A percentile compares a stretch with the other conserved stretches of the same genome.
phyloP scores from a whole-genome alignment of 306 rosid species.

The Castanea crenata region DNA sequence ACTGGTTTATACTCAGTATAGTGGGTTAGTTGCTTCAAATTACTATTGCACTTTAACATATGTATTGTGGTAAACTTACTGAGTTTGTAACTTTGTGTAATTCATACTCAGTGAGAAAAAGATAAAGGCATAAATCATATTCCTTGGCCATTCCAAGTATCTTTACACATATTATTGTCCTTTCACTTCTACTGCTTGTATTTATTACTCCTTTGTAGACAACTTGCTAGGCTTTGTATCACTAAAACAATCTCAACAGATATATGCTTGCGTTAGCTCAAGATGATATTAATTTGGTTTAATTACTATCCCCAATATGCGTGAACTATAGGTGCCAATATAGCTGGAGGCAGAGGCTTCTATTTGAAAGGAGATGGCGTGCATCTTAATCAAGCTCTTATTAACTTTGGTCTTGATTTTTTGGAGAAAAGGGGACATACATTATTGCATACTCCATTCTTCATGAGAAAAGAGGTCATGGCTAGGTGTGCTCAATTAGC shows the following conservation, averaged over 20 bases:
- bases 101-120: not conserved
- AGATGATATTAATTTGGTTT: conserved; percentile 5
- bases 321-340: conserved; percentile 63
- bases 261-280: not conserved
- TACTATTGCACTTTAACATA: not conserved
- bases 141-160: not conserved
- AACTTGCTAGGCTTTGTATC: not conserved
- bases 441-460: conserved; percentile 80
- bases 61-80: not conserved
- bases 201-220: not conserved
- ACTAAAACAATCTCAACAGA: not conserved
- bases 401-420: conserved; percentile 83
- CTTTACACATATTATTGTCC: not conserved
- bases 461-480: conserved; percentile 92
- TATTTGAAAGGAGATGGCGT: conserved; percentile 93
- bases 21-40: not conserved
- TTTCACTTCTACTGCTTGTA: not conserved
- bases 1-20: not conserved
- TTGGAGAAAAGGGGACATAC: conserved; percentile 74
- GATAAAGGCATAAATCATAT: not conserved
- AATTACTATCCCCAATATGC: conserved; percentile 5
- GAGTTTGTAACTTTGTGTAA: not conserved
- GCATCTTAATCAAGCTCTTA: conserved; percentile 90
- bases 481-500: conserved; percentile 96
- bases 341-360: conserved; percentile 97